Percentiles rank a stretch among this genome's conserved stretches.
Evolutionary conservation across 2,329 filamentous ascomycete genomes (phyloP).

Genomic region (Raffaelea ambrosiae): DNA sequence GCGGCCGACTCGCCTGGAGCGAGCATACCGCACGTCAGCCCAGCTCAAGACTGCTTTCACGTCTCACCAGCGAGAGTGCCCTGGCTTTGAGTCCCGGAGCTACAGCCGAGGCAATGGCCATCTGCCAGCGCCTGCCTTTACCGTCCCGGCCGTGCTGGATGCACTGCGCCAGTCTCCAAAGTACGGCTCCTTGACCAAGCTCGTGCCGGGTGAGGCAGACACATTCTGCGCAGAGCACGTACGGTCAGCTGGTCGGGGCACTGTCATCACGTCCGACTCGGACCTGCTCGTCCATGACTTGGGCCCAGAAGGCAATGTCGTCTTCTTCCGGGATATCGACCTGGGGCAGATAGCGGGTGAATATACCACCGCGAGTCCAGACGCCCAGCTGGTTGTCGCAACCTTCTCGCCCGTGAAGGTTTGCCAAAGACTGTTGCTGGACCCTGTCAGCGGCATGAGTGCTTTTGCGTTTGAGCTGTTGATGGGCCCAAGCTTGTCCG

Average conservation of each 20-base stretch:
- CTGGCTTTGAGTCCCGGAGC: conserved; percentile 6
- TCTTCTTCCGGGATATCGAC: conserved; percentile 60
- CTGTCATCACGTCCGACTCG: conserved; percentile 74
- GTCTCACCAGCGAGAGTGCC: conserved; percentile 14
- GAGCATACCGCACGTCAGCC: conserved; percentile 49
- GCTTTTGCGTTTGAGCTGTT: conserved; percentile 24
- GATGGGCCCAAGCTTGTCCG: conserved; percentile 16
- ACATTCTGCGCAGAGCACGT: conserved; percentile 64
- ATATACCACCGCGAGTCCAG: no score
- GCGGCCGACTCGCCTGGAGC: conserved; percentile 47
- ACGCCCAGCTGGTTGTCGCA: conserved; percentile 11
- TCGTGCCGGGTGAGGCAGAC: conserved; percentile 83
- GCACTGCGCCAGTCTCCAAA: conserved; percentile 40
- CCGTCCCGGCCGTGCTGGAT: conserved; percentile 71
- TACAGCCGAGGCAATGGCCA: conserved; percentile 14
- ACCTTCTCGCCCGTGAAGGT: conserved; percentile 16
- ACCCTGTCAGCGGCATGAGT: conserved; percentile 14
- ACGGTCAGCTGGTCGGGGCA: conserved; percentile 33
- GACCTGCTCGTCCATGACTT: conserved; percentile 73
- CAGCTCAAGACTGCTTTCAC: conserved; percentile 44
- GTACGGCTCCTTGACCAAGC: conserved; percentile 34
- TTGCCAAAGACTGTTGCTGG: conserved; percentile 17
- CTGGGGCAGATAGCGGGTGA: no score
- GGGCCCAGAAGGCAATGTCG: conserved; percentile 50
- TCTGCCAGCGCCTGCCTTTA: conserved; percentile 49